Evolutionary conservation across 176 grass and related monocot species (phyloP).

Genomic region (Olyra latifolia): DNA sequence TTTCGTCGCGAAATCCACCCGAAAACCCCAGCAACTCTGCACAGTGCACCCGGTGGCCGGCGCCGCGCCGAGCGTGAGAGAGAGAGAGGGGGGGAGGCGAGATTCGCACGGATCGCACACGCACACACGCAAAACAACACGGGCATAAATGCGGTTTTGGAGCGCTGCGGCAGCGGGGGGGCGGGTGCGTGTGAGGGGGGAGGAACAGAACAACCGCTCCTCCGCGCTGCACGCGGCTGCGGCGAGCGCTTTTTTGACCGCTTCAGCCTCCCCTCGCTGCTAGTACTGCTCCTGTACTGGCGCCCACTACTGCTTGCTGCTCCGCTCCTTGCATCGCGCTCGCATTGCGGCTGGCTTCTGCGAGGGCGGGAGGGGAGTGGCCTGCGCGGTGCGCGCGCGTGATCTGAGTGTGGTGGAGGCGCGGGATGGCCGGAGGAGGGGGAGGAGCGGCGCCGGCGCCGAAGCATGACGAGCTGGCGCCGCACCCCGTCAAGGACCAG

Average conservation of each 20-base stretch:
- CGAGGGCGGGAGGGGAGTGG: not conserved
- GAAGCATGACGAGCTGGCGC: slow-evolving; percentile 94
- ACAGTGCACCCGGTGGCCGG: no score
- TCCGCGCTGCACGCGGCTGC: not conserved
- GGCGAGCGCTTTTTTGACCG: slow-evolving; percentile 61
- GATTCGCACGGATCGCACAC: slow-evolving; percentile 37
- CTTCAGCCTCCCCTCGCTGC: not conserved
- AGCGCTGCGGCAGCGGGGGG: not conserved
- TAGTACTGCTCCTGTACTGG: not conserved
- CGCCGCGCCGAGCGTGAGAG: not conserved
- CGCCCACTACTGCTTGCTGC: slow-evolving; percentile 12
- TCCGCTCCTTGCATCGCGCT: not conserved
- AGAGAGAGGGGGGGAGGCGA: not conserved
- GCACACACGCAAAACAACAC: slow-evolving; percentile 44
- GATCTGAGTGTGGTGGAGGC: slow-evolving; percentile 16
- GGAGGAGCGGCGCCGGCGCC: slow-evolving; percentile 58
- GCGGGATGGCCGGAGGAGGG: slow-evolving; percentile 63
- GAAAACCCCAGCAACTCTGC: not conserved
- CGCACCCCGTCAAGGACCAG: slow-evolving; percentile 95
- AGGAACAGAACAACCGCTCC: slow-evolving; percentile 37
- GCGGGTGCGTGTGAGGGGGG: slow-evolving; percentile 31
- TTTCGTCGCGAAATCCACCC: not conserved
- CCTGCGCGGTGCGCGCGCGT: not conserved
- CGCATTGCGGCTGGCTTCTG: slow-evolving; percentile 22
- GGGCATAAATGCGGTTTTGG: slow-evolving; percentile 58